These are phyloP conservation scores for Fusarium nelsonii DNA, from an alignment of 2,329 filamentous ascomycete genomes.

Conservation along the genomic window DNA sequence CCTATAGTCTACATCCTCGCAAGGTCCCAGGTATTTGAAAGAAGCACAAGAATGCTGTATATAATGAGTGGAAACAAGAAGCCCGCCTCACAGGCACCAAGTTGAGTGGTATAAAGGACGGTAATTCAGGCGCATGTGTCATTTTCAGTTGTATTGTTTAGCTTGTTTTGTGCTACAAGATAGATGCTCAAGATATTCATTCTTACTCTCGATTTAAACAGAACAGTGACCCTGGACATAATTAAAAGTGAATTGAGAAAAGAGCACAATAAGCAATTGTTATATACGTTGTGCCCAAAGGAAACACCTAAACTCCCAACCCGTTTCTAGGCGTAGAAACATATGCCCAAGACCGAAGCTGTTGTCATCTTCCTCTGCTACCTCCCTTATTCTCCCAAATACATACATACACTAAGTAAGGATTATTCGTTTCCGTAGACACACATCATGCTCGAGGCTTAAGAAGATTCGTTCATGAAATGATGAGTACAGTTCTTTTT, in stretches of 20 bases:
- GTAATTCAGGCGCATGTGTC: constrained; percentile 2
- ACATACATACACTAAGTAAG: constrained; percentile 30
- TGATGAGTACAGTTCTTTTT: constrained; percentile 27
- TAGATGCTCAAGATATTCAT: background rate
- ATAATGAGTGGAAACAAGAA: constrained; percentile 34
- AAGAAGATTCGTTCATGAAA: constrained; percentile 10
- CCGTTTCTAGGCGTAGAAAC: constrained; percentile 33
- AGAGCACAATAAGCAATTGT: constrained; percentile 26
- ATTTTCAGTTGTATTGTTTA: background rate
- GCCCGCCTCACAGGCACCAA: constrained; percentile 25
- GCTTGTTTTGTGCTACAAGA: background rate
- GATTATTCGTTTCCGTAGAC: constrained; percentile 9
- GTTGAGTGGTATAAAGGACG: constrained; percentile 7
- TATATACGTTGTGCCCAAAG: constrained; percentile 25
- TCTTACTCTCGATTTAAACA: background rate
- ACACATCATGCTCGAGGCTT: constrained; percentile 24
- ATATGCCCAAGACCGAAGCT: constrained; percentile 26
- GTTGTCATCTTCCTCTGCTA: constrained; percentile 16
- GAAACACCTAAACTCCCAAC: constrained; percentile 39
- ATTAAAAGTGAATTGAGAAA: constrained; percentile 14
- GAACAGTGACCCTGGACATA: background rate
- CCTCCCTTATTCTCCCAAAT: constrained; percentile 11
- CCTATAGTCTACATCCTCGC: constrained; percentile 25
- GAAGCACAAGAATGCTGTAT: constrained; percentile 18
- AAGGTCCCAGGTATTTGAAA: constrained; percentile 17